phyloP scores from a whole-genome alignment of 1,284 basidiomycete genomes.

The Coniferiporia weirii region DNA sequence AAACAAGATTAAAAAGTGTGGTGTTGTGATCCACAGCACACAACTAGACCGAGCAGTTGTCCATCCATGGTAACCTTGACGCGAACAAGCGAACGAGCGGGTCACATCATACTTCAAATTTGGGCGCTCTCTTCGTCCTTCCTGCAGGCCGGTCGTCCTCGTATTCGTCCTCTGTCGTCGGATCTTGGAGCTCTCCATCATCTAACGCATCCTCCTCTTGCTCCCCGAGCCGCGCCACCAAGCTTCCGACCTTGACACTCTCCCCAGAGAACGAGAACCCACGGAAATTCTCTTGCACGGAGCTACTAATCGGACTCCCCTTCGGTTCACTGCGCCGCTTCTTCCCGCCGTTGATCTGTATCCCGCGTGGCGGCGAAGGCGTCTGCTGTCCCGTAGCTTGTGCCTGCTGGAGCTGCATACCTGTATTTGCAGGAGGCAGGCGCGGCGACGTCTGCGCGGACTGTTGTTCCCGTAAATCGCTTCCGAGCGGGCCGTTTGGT shows the following conservation, averaged over 20 bases:
- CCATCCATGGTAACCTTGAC: not conserved
- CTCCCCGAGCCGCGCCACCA: slow-evolving; percentile 38
- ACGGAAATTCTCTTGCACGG: slow-evolving; percentile 91
- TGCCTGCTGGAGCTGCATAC: slow-evolving; percentile 8
- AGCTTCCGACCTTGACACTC: slow-evolving; percentile 41
- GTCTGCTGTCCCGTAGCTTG: too few species aligned
- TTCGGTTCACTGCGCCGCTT: slow-evolving; percentile 35
- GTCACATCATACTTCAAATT: slow-evolving; percentile 23
- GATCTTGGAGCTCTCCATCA: slow-evolving; percentile 42
- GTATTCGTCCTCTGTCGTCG: slow-evolving; percentile 51
- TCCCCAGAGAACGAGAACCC: slow-evolving; percentile 89
- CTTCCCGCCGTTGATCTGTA: slow-evolving; percentile 12
- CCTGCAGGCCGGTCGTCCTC: slow-evolving; percentile 27
- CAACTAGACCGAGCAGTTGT: not conserved
- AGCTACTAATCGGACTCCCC: slow-evolving; percentile 74
- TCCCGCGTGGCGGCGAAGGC: slow-evolving; percentile 1
- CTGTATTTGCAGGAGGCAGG: slow-evolving; percentile 6
- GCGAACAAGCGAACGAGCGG: slow-evolving; percentile 18
- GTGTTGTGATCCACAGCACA: not conserved
- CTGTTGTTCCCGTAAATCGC: slow-evolving; percentile 34
- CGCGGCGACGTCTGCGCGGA: slow-evolving; percentile 12
- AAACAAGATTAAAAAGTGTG: not conserved
- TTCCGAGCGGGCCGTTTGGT: slow-evolving; percentile 70
- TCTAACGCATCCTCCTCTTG: slow-evolving; percentile 36
- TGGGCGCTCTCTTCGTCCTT: not conserved